A percentile compares a stretch with the other conserved stretches of the same genome.
Evolutionary conservation across 1,284 basidiomycete genomes (phyloP).

Genomic region (Volvariella volvacea): DNA sequence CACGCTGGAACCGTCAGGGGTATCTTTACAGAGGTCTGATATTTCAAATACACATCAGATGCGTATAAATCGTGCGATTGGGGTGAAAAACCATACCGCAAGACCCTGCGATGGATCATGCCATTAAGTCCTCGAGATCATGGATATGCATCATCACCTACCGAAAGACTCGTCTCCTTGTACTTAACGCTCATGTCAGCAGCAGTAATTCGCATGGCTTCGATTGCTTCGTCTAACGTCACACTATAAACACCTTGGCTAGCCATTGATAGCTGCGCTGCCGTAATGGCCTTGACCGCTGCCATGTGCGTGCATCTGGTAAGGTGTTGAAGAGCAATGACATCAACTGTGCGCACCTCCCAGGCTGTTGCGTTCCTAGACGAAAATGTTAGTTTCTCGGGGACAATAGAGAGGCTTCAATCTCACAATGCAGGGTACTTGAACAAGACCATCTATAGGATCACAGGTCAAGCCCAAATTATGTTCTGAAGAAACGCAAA

Average conservation of each 20-base stretch:
- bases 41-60: constrained; percentile 9
- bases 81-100: constrained; percentile 35
- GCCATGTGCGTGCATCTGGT: too few species aligned
- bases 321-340: too few species aligned
- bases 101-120: constrained; percentile 40
- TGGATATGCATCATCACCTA: constrained; percentile 27
- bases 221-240: constrained; percentile 91
- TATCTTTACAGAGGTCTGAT: constrained; percentile 66
- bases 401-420: constrained; percentile 2
- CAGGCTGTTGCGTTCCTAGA: constrained; percentile 76
- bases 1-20: constrained; percentile 70
- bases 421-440: constrained; percentile 89
- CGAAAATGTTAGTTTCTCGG: constrained; percentile 1
- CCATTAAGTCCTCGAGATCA: constrained; percentile 1
- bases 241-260: constrained; percentile 84
- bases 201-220: constrained; percentile 92
- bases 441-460: constrained; percentile 87
- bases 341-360: constrained; percentile 45
- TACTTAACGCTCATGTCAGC: constrained; percentile 84
- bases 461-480: constrained; percentile 89
- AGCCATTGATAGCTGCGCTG: constrained; percentile 92
- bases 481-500: constrained; percentile 45
- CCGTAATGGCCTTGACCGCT: constrained; percentile 87
- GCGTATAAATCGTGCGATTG: constrained; percentile 12
- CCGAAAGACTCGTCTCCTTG: constrained; percentile 89